Evolutionary conservation across 257 asterid genomes (phyloP).

Genomic region (Scutellaria barbata): DNA sequence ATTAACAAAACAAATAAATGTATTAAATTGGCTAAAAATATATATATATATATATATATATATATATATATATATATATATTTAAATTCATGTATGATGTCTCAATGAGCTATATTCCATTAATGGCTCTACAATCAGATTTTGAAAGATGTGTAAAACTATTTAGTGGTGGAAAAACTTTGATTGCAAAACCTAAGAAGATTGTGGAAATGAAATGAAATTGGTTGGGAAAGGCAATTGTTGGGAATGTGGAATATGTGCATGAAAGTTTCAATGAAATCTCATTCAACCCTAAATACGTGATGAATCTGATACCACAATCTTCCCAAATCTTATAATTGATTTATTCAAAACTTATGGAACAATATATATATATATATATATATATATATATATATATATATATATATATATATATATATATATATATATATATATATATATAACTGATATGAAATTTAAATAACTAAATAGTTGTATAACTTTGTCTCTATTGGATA

Average conservation of each 20-base stretch:
- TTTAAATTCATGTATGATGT: too few species aligned
- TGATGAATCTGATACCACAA: not conserved
- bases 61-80: too few species aligned
- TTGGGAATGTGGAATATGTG: slow-evolving; percentile 28
- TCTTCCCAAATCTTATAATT: not conserved
- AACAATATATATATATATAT: too few species aligned
- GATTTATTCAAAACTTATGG: not conserved
- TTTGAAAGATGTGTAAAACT: slow-evolving; percentile 32
- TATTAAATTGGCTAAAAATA: too few species aligned
- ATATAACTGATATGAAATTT: too few species aligned
- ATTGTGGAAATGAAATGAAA: slow-evolving; percentile 13
- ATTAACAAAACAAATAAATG: slow-evolving; percentile 7
- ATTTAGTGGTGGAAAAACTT: not conserved
- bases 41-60: too few species aligned
- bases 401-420: too few species aligned
- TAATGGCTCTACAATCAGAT: slow-evolving; percentile 27
- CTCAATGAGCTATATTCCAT: slow-evolving; percentile 18
- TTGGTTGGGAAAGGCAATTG: slow-evolving; percentile 29
- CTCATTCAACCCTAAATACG: not conserved
- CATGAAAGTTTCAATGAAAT: slow-evolving; percentile 25
- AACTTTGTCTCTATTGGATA: too few species aligned
- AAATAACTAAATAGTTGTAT: too few species aligned
- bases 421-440: too few species aligned
- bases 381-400: too few species aligned
- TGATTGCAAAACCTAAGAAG: slow-evolving; percentile 29